Evolutionary conservation across 2,329 filamentous ascomycete species (phyloP), one percentile per base, ranked within the genome.

Genomic region (Beauveria australis): DNA sequence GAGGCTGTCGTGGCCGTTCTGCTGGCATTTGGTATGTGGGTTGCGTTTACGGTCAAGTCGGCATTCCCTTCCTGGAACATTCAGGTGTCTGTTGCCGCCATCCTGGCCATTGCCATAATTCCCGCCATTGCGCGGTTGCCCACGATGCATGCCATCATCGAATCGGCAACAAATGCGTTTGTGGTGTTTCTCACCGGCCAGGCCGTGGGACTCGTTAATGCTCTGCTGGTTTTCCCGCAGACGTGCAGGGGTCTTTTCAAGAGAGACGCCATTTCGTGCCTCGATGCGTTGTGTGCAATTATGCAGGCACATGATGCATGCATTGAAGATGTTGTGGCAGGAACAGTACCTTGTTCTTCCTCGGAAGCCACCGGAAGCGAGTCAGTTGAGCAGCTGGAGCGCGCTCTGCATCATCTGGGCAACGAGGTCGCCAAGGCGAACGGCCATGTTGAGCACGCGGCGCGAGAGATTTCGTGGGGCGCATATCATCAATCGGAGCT

Each of bases 401-500:
- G n/a, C 18, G 51, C 58, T 5, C 22, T 60, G 10, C 28, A 48
- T n/a, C 58, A 52, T 16, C 10, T 60, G 16, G 43, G 47, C 18
- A 49, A 54, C n/a, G 58, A 60, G 51, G 51, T 60, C 14, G 33
- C 58, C 19, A 60, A 54, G 41, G 58, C 51, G 1, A 60, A 46
- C 51, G 30, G 58, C 22, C 51, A 48, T n/a, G 58, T 60, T 7
- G 49, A 60, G 12, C 58, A 60, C 19, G 51, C 58, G 22, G 51
- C 58, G 28, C 49, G 58, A 40, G 58, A 60, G 24, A 26, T 60
- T n/a, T 53, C 58, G 2, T 60, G 58, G 58, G 58, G 58, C 18
- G 51, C 41, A 5, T 60, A 53, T 43, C 18, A 26, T 5, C 58
- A 60, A 33, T 40, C 43, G 5, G 37, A 60, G 49, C 58, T 60